Percentiles rank a stretch among this genome's conserved stretches.
These are phyloP conservation scores for Aspergillus sp. DNA, from an alignment of 2,329 filamentous ascomycete species.

Conservation along the genomic window DNA sequence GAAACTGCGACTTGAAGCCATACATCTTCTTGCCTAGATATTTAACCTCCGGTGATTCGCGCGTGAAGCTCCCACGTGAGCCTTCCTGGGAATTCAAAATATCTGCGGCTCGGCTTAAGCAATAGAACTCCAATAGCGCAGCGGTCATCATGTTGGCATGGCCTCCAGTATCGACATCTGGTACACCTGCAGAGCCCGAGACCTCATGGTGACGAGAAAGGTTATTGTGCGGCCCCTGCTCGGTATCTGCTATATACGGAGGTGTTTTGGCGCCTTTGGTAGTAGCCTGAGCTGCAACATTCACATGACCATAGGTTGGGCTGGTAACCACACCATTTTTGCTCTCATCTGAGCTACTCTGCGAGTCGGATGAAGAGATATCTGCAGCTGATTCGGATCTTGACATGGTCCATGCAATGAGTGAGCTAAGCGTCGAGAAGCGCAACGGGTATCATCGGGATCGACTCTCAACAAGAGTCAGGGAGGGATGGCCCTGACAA, in stretches of 20 bases:
- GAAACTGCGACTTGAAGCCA: constrained; percentile 34
- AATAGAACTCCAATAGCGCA: constrained; percentile 40
- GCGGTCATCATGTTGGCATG: constrained; percentile 37
- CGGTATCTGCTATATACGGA: constrained; percentile 2
- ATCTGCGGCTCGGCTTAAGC: constrained; percentile 36
- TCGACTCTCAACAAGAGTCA: constrained; percentile 1
- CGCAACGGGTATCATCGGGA: not conserved
- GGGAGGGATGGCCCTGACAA: not conserved
- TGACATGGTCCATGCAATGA: constrained; percentile 22
- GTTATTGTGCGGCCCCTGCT: not conserved
- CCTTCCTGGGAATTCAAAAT: constrained; percentile 35
- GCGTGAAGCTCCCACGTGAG: constrained; percentile 27
- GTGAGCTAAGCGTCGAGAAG: not conserved
- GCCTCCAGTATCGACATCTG: constrained; percentile 26
- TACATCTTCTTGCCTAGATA: constrained; percentile 37
- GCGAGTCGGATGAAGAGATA: constrained; percentile 29
- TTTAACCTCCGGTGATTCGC: constrained; percentile 35
- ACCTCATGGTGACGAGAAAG: constrained; percentile 11
- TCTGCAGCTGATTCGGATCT: constrained; percentile 35
- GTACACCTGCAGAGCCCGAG: constrained; percentile 5
- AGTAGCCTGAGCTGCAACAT: not conserved
- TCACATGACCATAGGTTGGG: constrained; percentile 1
- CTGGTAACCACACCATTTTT: constrained; percentile 8
- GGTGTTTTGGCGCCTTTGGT: constrained; percentile 4
- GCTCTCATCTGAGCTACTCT: constrained; percentile 20